These are phyloP conservation scores for Arthrobotrys conoides DNA, from an alignment of 2,329 filamentous ascomycete genomes.

Conservation along the genomic window DNA sequence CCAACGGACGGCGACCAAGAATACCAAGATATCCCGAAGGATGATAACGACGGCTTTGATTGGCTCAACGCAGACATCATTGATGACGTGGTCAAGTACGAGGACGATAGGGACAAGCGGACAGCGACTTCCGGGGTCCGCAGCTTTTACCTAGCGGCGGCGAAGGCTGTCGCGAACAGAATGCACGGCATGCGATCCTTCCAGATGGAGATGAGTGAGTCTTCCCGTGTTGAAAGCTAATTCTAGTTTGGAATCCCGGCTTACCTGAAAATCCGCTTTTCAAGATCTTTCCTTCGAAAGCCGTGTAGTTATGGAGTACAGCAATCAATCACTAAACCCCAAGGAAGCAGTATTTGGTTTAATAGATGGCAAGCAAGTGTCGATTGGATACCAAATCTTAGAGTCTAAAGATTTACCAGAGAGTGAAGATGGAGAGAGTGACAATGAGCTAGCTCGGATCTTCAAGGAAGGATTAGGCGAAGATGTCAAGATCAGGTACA, in stretches of 20 bases:
- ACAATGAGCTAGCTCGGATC: slow-evolving; percentile 44
- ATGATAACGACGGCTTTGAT: slow-evolving; percentile 47
- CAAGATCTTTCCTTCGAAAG: slow-evolving; percentile 49
- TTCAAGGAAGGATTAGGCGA: slow-evolving; percentile 43
- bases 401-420: slow-evolving; percentile 34
- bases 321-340: slow-evolving; percentile 24
- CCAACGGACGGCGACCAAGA: slow-evolving; percentile 18
- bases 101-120: slow-evolving; percentile 32
- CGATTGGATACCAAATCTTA: slow-evolving; percentile 37
- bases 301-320: slow-evolving; percentile 37
- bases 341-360: slow-evolving; percentile 10
- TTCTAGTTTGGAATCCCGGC: slow-evolving; percentile 24
- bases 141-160: slow-evolving; percentile 41
- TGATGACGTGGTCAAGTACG: slow-evolving; percentile 30
- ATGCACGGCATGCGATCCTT: slow-evolving; percentile 38
- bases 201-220: slow-evolving; percentile 47
- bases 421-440: slow-evolving; percentile 36
- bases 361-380: background rate
- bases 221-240: slow-evolving; percentile 21
- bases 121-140: slow-evolving; percentile 45
- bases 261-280: slow-evolving; percentile 21
- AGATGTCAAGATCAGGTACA: slow-evolving; percentile 49
- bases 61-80: slow-evolving; percentile 40
- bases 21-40: slow-evolving; percentile 36
- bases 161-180: slow-evolving; percentile 45